phyloP scores from a whole-genome alignment of 345 rosid genomes.

The Syzygium jambos region DNA sequence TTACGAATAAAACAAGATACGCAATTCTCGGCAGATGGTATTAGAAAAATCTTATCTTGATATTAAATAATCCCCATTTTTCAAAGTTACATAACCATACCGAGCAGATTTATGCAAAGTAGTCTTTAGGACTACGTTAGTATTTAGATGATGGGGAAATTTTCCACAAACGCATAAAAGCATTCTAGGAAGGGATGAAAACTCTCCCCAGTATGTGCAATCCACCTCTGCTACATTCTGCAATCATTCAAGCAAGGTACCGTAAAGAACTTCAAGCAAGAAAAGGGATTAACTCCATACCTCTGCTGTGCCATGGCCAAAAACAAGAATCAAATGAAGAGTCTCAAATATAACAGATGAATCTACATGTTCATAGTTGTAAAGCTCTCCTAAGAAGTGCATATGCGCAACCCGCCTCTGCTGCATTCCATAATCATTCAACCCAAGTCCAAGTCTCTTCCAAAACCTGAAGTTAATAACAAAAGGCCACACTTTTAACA shows the following conservation, averaged over 20 bases:
- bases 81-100: background rate
- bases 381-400: conserved; percentile 95
- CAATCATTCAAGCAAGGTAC: conserved; percentile 48
- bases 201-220: conserved; percentile 92
- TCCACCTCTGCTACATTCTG: conserved; percentile 91
- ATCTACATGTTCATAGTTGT: conserved; percentile 96
- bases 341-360: conserved; percentile 97
- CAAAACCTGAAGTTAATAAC: conserved; percentile 48
- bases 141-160: background rate
- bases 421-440: conserved; percentile 96
- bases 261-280: background rate
- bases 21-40: background rate
- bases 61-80: background rate
- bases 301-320: conserved; percentile 82
- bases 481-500: background rate
- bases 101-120: background rate
- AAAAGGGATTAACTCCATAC: conserved; percentile 21
- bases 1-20: background rate
- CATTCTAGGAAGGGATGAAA: conserved; percentile 10
- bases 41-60: background rate
- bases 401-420: conserved; percentile 95
- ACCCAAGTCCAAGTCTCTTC: conserved; percentile 95
- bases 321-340: conserved; percentile 67
- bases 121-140: background rate
- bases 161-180: background rate